Evolutionary conservation across 306 rosid genomes (phyloP).

Genomic region (Pueraria montana): DNA sequence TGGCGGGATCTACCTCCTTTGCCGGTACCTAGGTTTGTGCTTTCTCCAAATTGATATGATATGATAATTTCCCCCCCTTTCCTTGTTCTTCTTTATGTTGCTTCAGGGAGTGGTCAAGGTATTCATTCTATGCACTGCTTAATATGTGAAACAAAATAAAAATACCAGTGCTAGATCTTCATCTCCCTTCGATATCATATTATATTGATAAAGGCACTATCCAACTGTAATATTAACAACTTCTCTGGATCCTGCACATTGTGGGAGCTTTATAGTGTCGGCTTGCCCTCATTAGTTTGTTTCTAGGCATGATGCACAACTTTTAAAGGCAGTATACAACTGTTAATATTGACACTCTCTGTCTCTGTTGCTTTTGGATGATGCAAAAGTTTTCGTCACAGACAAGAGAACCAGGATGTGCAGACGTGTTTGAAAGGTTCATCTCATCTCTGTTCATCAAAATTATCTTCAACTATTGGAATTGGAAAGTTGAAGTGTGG

Average conservation of each 20-base stretch:
- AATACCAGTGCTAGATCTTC: no score
- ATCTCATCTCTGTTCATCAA: slow-evolving; percentile 37
- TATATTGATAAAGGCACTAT: no score
- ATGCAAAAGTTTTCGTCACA: neutral
- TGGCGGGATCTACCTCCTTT: slow-evolving; percentile 81
- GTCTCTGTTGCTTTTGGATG: neutral
- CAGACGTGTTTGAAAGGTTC: slow-evolving; percentile 22
- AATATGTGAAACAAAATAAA: no score
- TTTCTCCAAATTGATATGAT: no score
- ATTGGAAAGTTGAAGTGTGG: slow-evolving; percentile 37
- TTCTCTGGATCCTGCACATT: neutral
- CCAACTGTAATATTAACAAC: no score
- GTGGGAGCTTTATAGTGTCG: neutral
- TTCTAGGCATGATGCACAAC: no score
- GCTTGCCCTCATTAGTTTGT: neutral
- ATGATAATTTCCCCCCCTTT: slow-evolving; percentile 42
- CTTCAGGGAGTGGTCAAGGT: neutral
- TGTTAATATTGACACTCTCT: no score
- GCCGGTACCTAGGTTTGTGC: slow-evolving; percentile 86
- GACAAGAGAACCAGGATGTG: slow-evolving; percentile 26
- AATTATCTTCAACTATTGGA: slow-evolving; percentile 29
- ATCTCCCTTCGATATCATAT: no score
- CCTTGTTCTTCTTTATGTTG: slow-evolving; percentile 15
- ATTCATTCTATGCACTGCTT: no score
- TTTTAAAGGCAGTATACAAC: no score